Evolutionary conservation across 202 grass and related monocot genomes (phyloP), one percentile per base, ranked within the genome.

Genomic region (Schoenoplectus tabernaemontani): DNA sequence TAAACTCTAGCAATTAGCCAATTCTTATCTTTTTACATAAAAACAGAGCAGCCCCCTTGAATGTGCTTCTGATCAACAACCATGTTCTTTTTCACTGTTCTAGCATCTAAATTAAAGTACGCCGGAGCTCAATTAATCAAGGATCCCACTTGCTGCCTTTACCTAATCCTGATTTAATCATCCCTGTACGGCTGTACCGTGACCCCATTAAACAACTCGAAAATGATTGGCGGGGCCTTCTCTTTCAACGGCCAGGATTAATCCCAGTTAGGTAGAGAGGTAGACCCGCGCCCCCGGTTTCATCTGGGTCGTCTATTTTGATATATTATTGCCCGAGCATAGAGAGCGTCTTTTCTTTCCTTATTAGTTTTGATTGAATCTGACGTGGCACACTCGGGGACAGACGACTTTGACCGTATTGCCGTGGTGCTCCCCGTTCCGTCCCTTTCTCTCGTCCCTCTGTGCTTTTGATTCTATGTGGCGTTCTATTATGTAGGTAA

Each of bases 351-450:
- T 16, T 75, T 74, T 74, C 26, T 26, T n/a, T n/a, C n/a, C n/a
- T n/a, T n/a, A n/a, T 44, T 17, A 12, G 23, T 32, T 80, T 80
- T 80, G 78, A 80, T 59, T 48, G 78, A 80, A 64, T 80, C 23
- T 17, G 56, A 65, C 59, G 59, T 65, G 78, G 59, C 58, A 80
- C 16, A 46, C 13, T 61, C 13, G 57, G 77, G 22, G 59, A 50
- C 38, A 80, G 11, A 64, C 58, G n/a, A 64, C 78, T 64, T 80
- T 80, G 78, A 80, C 78, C 44, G 78, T 80, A 80, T 39, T 30
- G 13, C 41, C 17, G 3, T 33, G 13, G 11, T 76, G 44, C 19
- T 0, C 19, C 10, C 56, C 20, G 76, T 44, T 44, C 36, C 56
- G 76, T 78, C 41, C 16, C 78, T 80, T 16, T 80, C 78, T 50